Conservation (phyloP, 1,284 basidiomycete genomes). For the Ceraceosorus bombacis region DNA sequence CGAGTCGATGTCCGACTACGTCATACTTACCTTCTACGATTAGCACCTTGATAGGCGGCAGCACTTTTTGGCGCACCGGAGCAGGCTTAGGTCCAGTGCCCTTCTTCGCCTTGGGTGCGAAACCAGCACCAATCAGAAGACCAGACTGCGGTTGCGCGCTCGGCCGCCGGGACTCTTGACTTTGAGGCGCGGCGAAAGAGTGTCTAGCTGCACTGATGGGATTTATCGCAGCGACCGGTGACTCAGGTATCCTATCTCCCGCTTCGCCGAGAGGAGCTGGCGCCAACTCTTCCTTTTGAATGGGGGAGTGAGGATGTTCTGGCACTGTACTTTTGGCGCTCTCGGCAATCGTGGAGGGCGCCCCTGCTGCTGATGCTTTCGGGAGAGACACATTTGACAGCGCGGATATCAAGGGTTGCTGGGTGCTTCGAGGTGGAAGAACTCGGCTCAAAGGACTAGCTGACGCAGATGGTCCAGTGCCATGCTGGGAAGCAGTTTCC, state of each 20-base stretch:
- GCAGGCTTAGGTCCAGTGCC: constrained; percentile 31
- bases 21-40: constrained; percentile 36
- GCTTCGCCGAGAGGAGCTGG: not conserved
- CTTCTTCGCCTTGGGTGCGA: constrained; percentile 22
- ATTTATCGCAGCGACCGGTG: not conserved
- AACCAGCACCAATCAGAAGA: constrained; percentile 44
- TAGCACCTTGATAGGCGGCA: constrained; percentile 46
- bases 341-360: not conserved
- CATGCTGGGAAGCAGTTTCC: not conserved
- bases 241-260: not conserved
- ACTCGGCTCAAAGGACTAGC: too few relatives aligned
- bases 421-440: not conserved
- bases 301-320: constrained; percentile 1
- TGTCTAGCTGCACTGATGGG: constrained; percentile 3
- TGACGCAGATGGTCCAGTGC: too few relatives aligned
- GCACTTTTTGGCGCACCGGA: constrained; percentile 32
- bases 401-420: not conserved
- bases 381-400: too few relatives aligned
- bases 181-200: constrained; percentile 16
- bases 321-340: not conserved
- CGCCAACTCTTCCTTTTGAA: constrained; percentile 2
- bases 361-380: not conserved
- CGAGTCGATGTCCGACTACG: not conserved
- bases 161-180: constrained; percentile 21
- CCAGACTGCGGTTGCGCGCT: constrained; percentile 42